These are phyloP conservation scores for Collariella sp. DNA, from an alignment of 495 filamentous ascomycete genomes.

Conservation along the genomic window DNA sequence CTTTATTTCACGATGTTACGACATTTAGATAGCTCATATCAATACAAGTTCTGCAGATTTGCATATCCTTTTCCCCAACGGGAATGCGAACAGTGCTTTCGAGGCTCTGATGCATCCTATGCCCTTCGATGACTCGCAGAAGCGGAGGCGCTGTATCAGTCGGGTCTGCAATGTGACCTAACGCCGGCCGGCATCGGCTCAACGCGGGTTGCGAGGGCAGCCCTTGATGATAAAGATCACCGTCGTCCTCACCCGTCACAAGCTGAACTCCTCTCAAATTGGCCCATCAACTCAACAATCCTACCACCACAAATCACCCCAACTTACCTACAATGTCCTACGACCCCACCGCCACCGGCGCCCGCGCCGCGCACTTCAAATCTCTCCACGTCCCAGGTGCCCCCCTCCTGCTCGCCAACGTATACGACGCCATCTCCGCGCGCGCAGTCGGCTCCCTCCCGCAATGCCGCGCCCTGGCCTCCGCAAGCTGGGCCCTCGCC, in stretches of 20 bases:
- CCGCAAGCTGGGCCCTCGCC: slow-evolving; percentile 46
- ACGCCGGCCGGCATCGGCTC: neutral
- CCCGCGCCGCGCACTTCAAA: slow-evolving; percentile 21
- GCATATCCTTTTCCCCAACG: neutral
- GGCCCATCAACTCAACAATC: neutral
- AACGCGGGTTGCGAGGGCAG: neutral
- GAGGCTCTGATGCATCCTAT: neutral
- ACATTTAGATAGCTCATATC: neutral
- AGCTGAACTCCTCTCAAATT: neutral
- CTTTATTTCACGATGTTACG: neutral
- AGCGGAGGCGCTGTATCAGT: neutral
- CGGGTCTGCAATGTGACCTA: neutral
- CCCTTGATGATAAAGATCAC: neutral
- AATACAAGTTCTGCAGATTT: too few relatives aligned
- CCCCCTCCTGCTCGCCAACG: slow-evolving; percentile 46
- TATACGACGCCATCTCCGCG: slow-evolving; percentile 43
- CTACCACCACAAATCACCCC: neutral
- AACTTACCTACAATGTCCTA: neutral
- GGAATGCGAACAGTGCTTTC: neutral
- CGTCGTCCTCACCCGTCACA: neutral
- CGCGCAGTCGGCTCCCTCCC: slow-evolving; percentile 34
- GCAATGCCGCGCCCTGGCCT: slow-evolving; percentile 40
- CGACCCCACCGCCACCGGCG: slow-evolving; percentile 12
- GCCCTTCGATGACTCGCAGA: neutral
- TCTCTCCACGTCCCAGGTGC: slow-evolving; percentile 40